These are phyloP conservation scores for Amorphotheca resinae DNA, from an alignment of 495 filamentous ascomycete genomes.

Conservation along the genomic window DNA sequence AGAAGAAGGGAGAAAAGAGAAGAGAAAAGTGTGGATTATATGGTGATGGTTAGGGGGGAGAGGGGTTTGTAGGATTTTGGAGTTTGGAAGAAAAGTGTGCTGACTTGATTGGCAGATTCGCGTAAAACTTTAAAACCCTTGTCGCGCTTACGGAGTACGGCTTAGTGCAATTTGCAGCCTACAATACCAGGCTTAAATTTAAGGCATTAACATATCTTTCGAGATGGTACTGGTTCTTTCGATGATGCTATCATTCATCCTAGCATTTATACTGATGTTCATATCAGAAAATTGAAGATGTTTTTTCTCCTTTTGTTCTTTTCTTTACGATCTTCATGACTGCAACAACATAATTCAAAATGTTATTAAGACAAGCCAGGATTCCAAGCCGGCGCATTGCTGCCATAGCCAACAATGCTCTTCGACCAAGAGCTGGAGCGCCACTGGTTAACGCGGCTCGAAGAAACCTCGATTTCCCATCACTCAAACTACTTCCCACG, in stretches of 20 bases:
- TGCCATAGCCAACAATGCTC: slow-evolving; percentile 1
- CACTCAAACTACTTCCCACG: slow-evolving; percentile 1
- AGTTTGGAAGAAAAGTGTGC: not conserved
- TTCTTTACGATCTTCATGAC: slow-evolving; percentile 1
- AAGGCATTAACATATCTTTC: not conserved
- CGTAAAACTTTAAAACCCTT: not conserved
- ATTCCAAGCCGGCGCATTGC: slow-evolving; percentile 16
- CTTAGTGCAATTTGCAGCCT: not conserved
- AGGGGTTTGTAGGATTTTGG: not conserved
- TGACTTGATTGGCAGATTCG: not conserved
- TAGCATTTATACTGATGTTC: too few relatives aligned
- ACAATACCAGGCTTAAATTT: too few relatives aligned
- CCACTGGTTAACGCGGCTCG: not conserved
- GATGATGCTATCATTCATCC: too few relatives aligned
- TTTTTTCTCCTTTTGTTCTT: not conserved
- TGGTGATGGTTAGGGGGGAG: slow-evolving; percentile 4
- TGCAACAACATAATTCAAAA: slow-evolving; percentile 2
- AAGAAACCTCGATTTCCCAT: slow-evolving; percentile 2
- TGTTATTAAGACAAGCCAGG: slow-evolving; percentile 12
- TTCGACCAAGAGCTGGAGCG: slow-evolving; percentile 1
- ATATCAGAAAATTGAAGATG: too few relatives aligned
- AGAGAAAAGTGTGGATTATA: too few relatives aligned
- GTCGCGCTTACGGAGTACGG: not conserved
- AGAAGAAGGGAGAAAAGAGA: not conserved
- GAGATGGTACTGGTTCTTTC: slow-evolving; percentile 10